Conservation (phyloP, 352 stramenopile species). For the Globisporangium heterothallicum region DNA sequence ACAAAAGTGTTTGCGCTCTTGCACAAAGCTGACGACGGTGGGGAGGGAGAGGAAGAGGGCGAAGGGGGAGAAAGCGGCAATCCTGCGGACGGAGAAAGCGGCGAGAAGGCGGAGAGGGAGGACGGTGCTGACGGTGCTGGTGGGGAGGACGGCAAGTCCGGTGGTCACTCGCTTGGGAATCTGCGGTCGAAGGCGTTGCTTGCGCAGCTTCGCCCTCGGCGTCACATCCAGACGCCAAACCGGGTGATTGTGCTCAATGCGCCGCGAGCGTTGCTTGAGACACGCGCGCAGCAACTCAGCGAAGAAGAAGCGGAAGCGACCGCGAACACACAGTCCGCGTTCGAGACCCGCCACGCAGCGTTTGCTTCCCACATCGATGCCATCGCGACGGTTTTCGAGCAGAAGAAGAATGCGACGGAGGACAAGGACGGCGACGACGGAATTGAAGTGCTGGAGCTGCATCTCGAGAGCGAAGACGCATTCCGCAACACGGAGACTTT, state of each 20-base stretch:
- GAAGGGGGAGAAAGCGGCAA: constrained; percentile 13
- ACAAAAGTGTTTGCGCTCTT: constrained; percentile 33
- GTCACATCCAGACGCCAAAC: constrained; percentile 49
- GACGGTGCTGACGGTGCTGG: constrained; percentile 12
- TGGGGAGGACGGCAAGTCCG: constrained; percentile 1
- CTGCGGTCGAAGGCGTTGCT: constrained; percentile 40
- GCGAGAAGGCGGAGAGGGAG: constrained; percentile 15
- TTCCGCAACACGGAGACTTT: constrained; percentile 38
- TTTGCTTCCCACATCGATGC: constrained; percentile 46
- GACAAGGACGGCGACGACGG: constrained; percentile 14
- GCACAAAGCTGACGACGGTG: background rate
- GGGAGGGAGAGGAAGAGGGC: constrained; percentile 12
- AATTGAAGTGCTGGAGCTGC: constrained; percentile 69
- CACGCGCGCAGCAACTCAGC: constrained; percentile 42
- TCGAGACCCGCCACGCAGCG: constrained; percentile 39
- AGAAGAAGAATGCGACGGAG: constrained; percentile 10
- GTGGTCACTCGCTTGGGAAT: constrained; percentile 12
- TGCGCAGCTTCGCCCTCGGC: constrained; percentile 30
- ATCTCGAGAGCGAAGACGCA: constrained; percentile 35
- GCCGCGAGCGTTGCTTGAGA: constrained; percentile 42
- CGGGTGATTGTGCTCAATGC: constrained; percentile 61
- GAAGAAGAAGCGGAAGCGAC: constrained; percentile 51
- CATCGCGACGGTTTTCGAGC: constrained; percentile 65
- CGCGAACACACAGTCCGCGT: constrained; percentile 57
- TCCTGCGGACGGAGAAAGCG: constrained; percentile 10